Evolutionary conservation across 495 filamentous ascomycete species (phyloP).

Genomic region (Penicillium arizonense): DNA sequence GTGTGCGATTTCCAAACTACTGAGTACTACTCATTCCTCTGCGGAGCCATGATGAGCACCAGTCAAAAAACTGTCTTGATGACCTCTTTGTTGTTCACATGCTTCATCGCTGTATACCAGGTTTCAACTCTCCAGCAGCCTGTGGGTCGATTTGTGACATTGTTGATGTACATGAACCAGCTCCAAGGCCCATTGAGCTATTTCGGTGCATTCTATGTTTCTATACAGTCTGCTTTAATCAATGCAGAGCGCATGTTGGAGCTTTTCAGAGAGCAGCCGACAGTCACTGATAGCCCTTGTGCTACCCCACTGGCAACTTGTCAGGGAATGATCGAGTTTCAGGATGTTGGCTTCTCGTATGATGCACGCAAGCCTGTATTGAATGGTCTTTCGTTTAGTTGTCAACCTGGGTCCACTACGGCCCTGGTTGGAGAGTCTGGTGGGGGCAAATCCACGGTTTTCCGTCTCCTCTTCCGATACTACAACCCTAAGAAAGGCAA

Average conservation of each 20-base stretch:
- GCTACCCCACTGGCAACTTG: slow-evolving; percentile 51
- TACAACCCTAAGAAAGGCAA: slow-evolving; percentile 70
- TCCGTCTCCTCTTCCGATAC: slow-evolving; percentile 80
- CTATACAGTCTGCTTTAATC: slow-evolving; percentile 83
- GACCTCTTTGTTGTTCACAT: slow-evolving; percentile 65
- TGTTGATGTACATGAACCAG: slow-evolving; percentile 77
- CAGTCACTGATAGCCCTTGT: slow-evolving; percentile 60
- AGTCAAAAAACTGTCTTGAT: slow-evolving; percentile 80
- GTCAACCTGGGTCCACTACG: slow-evolving; percentile 74
- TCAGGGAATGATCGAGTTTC: slow-evolving; percentile 68
- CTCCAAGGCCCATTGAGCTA: slow-evolving; percentile 79
- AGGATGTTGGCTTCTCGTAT: slow-evolving; percentile 78
- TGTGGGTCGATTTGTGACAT: slow-evolving; percentile 66
- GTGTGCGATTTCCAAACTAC: slow-evolving; percentile 68
- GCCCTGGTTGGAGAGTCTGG: slow-evolving; percentile 85
- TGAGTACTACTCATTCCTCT: slow-evolving; percentile 70
- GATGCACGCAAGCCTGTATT: slow-evolving; percentile 69
- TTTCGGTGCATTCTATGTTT: slow-evolving; percentile 83
- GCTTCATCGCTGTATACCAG: slow-evolving; percentile 74
- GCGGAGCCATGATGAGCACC: slow-evolving; percentile 77
- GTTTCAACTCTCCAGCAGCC: slow-evolving; percentile 59
- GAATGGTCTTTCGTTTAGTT: slow-evolving; percentile 65
- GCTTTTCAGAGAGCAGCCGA: slow-evolving; percentile 77
- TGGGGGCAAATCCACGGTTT: slow-evolving; percentile 85
- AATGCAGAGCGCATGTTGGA: slow-evolving; percentile 85